These are phyloP conservation scores for Polychaeton citri DNA, from an alignment of 2,329 filamentous ascomycete species.

Conservation along the genomic window DNA sequence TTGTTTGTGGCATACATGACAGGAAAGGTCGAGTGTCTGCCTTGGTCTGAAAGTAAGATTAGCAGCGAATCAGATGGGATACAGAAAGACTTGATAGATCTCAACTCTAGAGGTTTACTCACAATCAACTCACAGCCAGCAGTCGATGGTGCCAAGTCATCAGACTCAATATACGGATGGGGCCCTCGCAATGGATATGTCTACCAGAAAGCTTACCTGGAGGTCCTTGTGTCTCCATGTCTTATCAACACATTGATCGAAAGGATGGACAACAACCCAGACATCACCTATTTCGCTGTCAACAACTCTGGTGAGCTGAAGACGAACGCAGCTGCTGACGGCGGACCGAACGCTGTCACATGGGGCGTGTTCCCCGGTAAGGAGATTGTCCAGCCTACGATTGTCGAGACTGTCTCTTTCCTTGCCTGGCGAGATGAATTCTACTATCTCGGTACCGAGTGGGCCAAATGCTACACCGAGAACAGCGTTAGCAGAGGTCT, in stretches of 20 bases:
- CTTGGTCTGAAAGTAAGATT: constrained; percentile 88
- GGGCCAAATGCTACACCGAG: constrained; percentile 79
- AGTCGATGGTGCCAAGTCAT: constrained; percentile 80
- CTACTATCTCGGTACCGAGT: constrained; percentile 81
- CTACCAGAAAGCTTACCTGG: constrained; percentile 95
- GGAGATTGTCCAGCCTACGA: constrained; percentile 99
- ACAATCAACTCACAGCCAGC: constrained; percentile 98
- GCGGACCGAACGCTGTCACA: constrained; percentile 84
- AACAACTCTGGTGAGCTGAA: constrained; percentile 69
- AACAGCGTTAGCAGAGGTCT: constrained; percentile 63
- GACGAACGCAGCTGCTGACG: constrained; percentile 73
- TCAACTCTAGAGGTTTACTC: constrained; percentile 77
- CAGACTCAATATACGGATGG: constrained; percentile 81
- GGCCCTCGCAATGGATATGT: constrained; percentile 90
- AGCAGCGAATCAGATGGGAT: constrained; percentile 70
- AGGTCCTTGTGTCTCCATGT: constrained; percentile 73
- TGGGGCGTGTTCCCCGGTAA: constrained; percentile 99
- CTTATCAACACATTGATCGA: constrained; percentile 64
- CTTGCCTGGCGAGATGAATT: constrained; percentile 98
- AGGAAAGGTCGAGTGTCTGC: constrained; percentile 66
- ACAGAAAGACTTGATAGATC: constrained; percentile 58
- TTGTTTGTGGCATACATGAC: constrained; percentile 79
- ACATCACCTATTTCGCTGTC: constrained; percentile 89
- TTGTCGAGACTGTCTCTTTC: constrained; percentile 95
- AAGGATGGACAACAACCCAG: constrained; percentile 63